Percentiles rank a stretch among this genome's conserved stretches.
Evolutionary conservation across 2,329 filamentous ascomycete species (phyloP).

Genomic region (Aspergillus texensis): DNA sequence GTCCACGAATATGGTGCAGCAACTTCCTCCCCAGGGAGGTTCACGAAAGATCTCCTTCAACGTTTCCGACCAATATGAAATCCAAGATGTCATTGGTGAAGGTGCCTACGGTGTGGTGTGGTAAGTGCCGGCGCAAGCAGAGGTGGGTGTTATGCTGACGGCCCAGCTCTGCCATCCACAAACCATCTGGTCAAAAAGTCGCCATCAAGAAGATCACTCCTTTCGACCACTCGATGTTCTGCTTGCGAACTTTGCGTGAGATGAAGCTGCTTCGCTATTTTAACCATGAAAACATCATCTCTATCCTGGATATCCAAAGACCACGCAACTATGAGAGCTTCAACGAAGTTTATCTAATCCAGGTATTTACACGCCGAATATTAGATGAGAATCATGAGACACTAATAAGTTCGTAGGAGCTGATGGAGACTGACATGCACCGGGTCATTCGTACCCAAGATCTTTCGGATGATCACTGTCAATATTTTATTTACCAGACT

Average conservation of each 20-base stretch:
- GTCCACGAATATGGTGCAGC: conserved; percentile 43
- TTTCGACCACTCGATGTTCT: conserved; percentile 99
- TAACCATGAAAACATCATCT: conserved; percentile 99
- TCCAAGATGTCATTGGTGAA: conserved; percentile 98
- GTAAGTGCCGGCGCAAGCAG: conserved; percentile 56
- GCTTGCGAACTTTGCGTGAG: conserved; percentile 90
- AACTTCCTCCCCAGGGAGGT: conserved; percentile 53
- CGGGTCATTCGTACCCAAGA: conserved; percentile 98
- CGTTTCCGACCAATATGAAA: conserved; percentile 98
- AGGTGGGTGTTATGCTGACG: conserved; percentile 15
- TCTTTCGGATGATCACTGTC: conserved; percentile 97
- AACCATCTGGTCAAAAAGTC: conserved; percentile 96
- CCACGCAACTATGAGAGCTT: conserved; percentile 94
- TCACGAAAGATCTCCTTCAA: conserved; percentile 98
- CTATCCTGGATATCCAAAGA: conserved; percentile 98
- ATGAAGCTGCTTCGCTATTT: conserved; percentile 99
- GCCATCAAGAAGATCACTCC: conserved; percentile 99
- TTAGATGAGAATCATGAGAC: neutral
- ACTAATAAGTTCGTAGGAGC: conserved; percentile 62
- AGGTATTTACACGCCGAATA: conserved; percentile 59
- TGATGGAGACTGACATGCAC: conserved; percentile 99
- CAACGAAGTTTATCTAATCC: conserved; percentile 97
- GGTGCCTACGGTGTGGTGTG: conserved; percentile 98
- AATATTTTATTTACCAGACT: conserved; percentile 99
- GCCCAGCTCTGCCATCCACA: conserved; percentile 88